A percentile compares a stretch with the other conserved stretches of the same genome.
These are phyloP conservation scores for Saccharomycopsis fibuligera DNA, from an alignment of 805 yeast genomes.

Conservation along the genomic window DNA sequence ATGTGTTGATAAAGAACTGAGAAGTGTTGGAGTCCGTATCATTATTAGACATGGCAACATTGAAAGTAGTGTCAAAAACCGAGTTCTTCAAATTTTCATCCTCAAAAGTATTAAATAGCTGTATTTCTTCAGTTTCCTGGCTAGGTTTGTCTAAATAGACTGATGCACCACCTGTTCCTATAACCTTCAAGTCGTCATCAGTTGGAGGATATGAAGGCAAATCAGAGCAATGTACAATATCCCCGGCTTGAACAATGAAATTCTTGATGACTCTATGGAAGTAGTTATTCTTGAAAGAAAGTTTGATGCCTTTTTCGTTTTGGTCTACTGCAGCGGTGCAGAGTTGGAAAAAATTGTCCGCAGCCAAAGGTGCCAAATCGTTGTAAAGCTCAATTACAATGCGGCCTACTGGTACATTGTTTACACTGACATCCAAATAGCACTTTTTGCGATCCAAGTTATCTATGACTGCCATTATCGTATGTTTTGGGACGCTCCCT, in stretches of 20 bases:
- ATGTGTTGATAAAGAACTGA: constrained; percentile 68
- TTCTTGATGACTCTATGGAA: constrained; percentile 64
- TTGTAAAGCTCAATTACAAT: constrained; percentile 49
- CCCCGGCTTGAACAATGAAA: constrained; percentile 70
- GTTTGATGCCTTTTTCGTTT: constrained; percentile 22
- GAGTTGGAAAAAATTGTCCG: constrained; percentile 43
- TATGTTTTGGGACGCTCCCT: no score
- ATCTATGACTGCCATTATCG: constrained; percentile 10
- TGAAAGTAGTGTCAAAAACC: constrained; percentile 36
- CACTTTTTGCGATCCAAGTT: constrained; percentile 22
- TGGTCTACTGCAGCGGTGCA: constrained; percentile 33
- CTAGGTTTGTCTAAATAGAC: constrained; percentile 29
- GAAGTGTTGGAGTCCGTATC: constrained; percentile 50
- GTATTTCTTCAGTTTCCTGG: constrained; percentile 25
- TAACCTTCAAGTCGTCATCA: constrained; percentile 23
- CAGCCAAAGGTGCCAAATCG: constrained; percentile 50
- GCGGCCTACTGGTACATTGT: constrained; percentile 42
- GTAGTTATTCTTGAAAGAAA: constrained; percentile 37
- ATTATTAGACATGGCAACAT: constrained; percentile 60
- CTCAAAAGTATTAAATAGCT: constrained; percentile 37
- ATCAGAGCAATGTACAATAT: constrained; percentile 37
- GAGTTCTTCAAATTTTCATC: constrained; percentile 50
- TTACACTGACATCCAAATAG: constrained; percentile 50
- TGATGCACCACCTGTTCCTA: constrained; percentile 43
- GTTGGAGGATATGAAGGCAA: constrained; percentile 21